Evolutionary conservation across 2,329 filamentous ascomycete genomes (phyloP), one percentile per base, ranked within the genome.

Genomic region (Stachybotrys chlorohalonatus): DNA sequence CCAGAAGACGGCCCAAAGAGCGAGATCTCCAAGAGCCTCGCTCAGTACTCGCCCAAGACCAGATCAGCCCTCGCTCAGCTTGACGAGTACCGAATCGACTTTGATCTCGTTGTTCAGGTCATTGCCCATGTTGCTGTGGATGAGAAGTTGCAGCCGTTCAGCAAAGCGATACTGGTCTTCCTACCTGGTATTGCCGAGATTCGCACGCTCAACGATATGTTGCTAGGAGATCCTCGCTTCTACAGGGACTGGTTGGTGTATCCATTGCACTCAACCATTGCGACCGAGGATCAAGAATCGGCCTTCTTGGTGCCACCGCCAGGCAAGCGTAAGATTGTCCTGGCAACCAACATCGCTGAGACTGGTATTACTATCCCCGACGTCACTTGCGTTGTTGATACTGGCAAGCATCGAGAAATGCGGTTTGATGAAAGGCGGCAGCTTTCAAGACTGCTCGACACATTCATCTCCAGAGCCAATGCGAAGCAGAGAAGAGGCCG

Each of bases 321-420:
- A 3, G 93, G 93, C 0, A 78, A 85, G 55, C 83, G 92, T 58
- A 99, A 99, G 73, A 94, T 99, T 59, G 93, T 99, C 2, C 80
- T 99, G 54, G 92, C 94, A 1, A 99, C 94, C 13, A 99, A 99
- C 66, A 99, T 99, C 68, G 94, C 94, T 5, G 94, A 99, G 70
- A 99, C 94, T 1, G 94, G 94, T 75, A 96, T 99, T 66, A 99
- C 94, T 0, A 99, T 99, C 60, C 94, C 94, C 1, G 94, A 99
- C 67, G 90, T 99, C 32, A 97, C 94, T 0, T 96, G 92, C 63
- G 94, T 99, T 49, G 88, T 99, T 56, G 94, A 99, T 69, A 92
- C 91, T 1, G 94, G 94, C 55, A 97, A 96, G 70, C 93, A 97
- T 70, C 91, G 95, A 60, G 93, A 96, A 70, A 96, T 96, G 93